A percentile compares a stretch with the other conserved stretches of the same genome.
Conservation (phyloP, 305 asterid species). For the Fraxinus angustifolia region DNA sequence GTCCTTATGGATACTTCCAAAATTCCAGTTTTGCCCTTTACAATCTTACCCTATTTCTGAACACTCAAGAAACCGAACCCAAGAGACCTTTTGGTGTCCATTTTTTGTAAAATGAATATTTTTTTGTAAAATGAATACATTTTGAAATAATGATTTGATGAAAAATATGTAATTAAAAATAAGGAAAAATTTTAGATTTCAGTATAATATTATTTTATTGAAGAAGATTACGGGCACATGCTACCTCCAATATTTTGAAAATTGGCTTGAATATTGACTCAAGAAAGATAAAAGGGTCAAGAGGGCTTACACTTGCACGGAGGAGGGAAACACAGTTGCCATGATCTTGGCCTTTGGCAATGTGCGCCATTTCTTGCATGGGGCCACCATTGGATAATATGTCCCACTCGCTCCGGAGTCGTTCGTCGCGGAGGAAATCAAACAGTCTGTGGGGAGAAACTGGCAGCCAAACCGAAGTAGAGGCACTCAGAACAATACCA, state of each 20-base stretch:
- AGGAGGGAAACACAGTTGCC: conserved; percentile 93
- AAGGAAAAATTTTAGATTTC: too few relatives aligned
- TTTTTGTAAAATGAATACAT: too few relatives aligned
- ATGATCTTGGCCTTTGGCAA: conserved; percentile 90
- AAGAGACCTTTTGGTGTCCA: too few relatives aligned
- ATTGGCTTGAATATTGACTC: neutral
- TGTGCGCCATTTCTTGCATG: conserved; percentile 92
- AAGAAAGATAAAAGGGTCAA: neutral
- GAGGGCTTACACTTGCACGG: conserved; percentile 60
- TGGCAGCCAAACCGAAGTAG: conserved; percentile 95
- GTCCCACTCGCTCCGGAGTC: conserved; percentile 87
- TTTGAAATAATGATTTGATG: too few relatives aligned
- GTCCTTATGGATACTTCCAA: conserved; percentile 30
- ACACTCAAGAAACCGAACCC: neutral
- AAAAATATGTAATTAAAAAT: too few relatives aligned
- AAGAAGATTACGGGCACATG: conserved; percentile 31
- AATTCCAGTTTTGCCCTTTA: conserved; percentile 30
- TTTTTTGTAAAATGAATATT: too few relatives aligned
- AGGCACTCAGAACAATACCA: conserved; percentile 80
- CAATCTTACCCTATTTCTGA: conserved; percentile 17
- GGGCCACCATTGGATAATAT: conserved; percentile 88
- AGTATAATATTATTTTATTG: too few relatives aligned
- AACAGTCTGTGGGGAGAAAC: conserved; percentile 69
- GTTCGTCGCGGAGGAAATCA: conserved; percentile 79
- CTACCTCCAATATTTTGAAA: conserved; percentile 2